A percentile compares a stretch with the other conserved stretches of the same genome.
Evolutionary conservation across 208 protist species (phyloP).

Genomic region (Crithidia mellificae): DNA sequence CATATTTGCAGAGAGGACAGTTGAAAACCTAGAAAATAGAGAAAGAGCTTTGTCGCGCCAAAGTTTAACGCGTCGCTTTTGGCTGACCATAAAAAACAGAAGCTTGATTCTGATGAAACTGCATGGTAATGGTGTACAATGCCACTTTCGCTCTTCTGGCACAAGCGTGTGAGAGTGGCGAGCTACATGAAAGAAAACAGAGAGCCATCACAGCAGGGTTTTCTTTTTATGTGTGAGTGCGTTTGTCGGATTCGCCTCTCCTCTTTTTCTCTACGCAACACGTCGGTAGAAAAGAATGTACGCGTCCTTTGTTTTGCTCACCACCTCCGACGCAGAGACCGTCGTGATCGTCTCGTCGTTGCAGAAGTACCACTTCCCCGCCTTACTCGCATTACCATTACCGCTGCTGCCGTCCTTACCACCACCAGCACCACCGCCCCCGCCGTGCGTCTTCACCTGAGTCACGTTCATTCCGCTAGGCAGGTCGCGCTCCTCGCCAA

Average conservation of each 20-base stretch:
- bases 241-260: not conserved
- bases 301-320: slow-evolving; percentile 48
- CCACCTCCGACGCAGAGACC: slow-evolving; percentile 38
- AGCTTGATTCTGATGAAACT: too few species aligned
- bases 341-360: slow-evolving; percentile 64
- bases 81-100: too few species aligned
- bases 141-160: too few species aligned
- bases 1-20: too few species aligned
- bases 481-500: slow-evolving; percentile 7
- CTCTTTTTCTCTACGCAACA: not conserved
- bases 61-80: too few species aligned
- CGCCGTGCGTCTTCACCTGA: not conserved
- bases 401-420: not conserved
- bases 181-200: too few species aligned
- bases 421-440: not conserved
- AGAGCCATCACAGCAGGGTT: too few species aligned
- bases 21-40: too few species aligned
- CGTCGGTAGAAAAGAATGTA: slow-evolving; percentile 84
- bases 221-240: too few species aligned
- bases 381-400: not conserved
- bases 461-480: slow-evolving; percentile 3
- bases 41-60: too few species aligned
- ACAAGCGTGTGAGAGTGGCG: too few species aligned
- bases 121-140: too few species aligned
- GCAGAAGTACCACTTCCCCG: slow-evolving; percentile 73